Evolutionary conservation across 495 filamentous ascomycete species (phyloP), one percentile per base, ranked within the genome.

Genomic region (Hypomontagnella submonticulosa): DNA sequence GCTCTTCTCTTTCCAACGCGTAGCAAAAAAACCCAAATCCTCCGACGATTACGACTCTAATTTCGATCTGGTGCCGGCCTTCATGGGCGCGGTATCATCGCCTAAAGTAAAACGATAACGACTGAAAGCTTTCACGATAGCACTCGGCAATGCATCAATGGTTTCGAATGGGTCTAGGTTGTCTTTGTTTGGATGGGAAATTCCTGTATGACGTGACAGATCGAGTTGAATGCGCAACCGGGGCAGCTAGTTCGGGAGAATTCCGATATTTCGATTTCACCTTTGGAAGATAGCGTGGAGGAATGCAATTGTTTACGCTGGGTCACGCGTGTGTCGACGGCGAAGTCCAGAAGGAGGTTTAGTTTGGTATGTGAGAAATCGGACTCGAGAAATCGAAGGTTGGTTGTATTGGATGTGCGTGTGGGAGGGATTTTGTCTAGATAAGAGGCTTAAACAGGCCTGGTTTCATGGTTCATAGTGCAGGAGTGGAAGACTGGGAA

Each of bases 1-100:
- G 40, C 9, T n/a, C 46, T 49, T 40, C 41, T 37, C 50, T 36
- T 54, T 41, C 34, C 37, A 13, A 18, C 37, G 38, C 37, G 42
- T 61, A n/a, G n/a, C n/a, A 16, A 40, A 61, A 38, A 64, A 41
- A 46, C 41, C 58, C 19, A 46, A 51, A 50, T 63, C 65, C 54
- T 68, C 65, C 60, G 40, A 60, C 59, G 43, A 47, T 64, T 64
- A 60, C 56, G 42, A 57, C 51, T 64, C 60, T 43, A 44, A 53
- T 38, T 37, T 13, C 40, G 38, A 32, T 60, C 16, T 11, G 44
- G 23, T 30, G 49, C 32, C 16, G 40, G 51, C 55, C 59, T 64
- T 69, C 66, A 69, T 69, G 50, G 43, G 59, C 34, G 64, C 55
- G 30, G 57, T 47, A 61, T 36, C 44, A 46, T 53, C 55, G 42